Conservation (phyloP, 2,329 filamentous ascomycete genomes). For the Chaetoscypha palmicola region DNA sequence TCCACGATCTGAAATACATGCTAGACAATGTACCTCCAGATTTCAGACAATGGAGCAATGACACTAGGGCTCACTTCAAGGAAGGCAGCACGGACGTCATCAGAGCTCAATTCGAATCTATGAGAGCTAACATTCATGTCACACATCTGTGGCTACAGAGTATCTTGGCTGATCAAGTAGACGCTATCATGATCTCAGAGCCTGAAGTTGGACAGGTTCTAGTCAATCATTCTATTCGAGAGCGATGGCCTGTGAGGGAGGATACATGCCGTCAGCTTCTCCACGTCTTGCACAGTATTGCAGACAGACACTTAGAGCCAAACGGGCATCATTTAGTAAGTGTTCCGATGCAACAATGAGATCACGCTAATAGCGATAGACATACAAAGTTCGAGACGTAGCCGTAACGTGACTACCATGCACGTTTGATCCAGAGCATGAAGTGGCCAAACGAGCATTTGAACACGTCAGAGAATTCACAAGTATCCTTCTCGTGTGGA, state of each 20-base stretch:
- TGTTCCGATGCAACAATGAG: neutral
- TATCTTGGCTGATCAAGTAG: slow-evolving; percentile 32
- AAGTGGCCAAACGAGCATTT: slow-evolving; percentile 22
- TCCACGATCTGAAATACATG: slow-evolving; percentile 30
- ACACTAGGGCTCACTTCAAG: slow-evolving; percentile 14
- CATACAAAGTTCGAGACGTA: slow-evolving; percentile 34
- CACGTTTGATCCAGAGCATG: slow-evolving; percentile 28
- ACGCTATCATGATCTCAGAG: slow-evolving; percentile 16
- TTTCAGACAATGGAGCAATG: slow-evolving; percentile 18
- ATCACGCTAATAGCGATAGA: slow-evolving; percentile 5
- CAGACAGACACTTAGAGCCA: slow-evolving; percentile 29
- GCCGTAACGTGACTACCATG: slow-evolving; percentile 32
- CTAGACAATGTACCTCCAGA: slow-evolving; percentile 25
- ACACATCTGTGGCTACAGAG: slow-evolving; percentile 36
- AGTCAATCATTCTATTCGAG: neutral
- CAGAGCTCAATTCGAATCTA: slow-evolving; percentile 20
- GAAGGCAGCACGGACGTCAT: slow-evolving; percentile 13
- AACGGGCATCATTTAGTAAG: slow-evolving; percentile 32
- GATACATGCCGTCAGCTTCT: slow-evolving; percentile 34
- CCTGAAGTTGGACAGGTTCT: neutral
- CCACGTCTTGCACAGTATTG: slow-evolving; percentile 32
- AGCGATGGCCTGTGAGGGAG: slow-evolving; percentile 32
- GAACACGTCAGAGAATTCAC: slow-evolving; percentile 30
- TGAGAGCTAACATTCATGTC: slow-evolving; percentile 33
- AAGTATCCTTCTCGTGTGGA: slow-evolving; percentile 28